Evolutionary conservation across 1,284 basidiomycete species (phyloP).

Genomic region (Meripilus lineatus): DNA sequence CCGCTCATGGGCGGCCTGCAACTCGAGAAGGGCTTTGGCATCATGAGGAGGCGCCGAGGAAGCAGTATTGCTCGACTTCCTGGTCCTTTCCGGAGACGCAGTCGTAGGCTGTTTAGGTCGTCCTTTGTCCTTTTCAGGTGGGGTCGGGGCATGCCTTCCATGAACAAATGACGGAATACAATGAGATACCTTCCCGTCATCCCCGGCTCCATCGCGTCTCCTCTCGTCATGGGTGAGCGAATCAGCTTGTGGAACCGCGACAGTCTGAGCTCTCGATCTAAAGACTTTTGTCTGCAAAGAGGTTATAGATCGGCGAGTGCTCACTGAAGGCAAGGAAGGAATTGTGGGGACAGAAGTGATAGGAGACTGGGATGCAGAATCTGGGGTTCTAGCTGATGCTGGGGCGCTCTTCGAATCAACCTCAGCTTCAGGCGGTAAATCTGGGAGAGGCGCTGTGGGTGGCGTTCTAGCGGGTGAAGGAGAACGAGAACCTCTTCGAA

Average conservation of each 20-base stretch:
- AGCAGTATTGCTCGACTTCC: no score
- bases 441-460: constrained; percentile 4
- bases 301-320: neutral
- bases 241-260: neutral
- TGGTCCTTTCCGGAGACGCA: no score
- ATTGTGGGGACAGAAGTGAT: constrained; percentile 1
- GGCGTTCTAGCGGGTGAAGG: constrained; percentile 8
- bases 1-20: no score
- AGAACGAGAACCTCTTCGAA: constrained; percentile 1
- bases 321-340: constrained; percentile 1
- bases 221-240: neutral
- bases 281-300: neutral
- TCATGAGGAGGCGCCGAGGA: no score
- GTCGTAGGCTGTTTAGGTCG: no score
- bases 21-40: no score
- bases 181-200: neutral
- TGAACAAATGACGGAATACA: constrained; percentile 2
- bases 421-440: constrained; percentile 1
- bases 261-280: constrained; percentile 2
- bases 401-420: neutral
- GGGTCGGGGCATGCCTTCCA: neutral
- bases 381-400: neutral
- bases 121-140: neutral
- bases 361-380: neutral
- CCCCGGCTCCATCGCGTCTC: neutral